phyloP scores from a whole-genome alignment of 2,329 filamentous ascomycete species.

The Exophiala mesophila region DNA sequence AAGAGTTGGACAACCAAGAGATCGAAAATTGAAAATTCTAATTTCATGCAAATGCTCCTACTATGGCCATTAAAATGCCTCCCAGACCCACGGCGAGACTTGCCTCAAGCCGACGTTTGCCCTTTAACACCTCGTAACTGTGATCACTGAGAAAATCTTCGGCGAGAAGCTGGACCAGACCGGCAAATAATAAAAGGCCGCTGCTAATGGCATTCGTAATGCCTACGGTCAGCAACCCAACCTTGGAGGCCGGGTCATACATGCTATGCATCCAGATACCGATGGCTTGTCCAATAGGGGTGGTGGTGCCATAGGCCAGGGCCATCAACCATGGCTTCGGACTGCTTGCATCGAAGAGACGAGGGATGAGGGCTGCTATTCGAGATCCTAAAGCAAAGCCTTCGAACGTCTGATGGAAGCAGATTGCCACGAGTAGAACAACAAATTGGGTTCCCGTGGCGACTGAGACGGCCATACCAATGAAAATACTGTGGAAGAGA shows the following conservation, averaged over 20 bases:
- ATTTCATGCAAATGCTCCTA: constrained; percentile 57
- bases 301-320: constrained; percentile 62
- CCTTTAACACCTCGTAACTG: constrained; percentile 57
- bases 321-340: constrained; percentile 65
- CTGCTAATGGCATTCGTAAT: constrained; percentile 82
- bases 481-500: constrained; percentile 79
- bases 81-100: constrained; percentile 58
- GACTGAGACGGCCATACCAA: constrained; percentile 80
- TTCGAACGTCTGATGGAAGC: constrained; percentile 84
- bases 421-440: constrained; percentile 73
- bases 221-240: constrained; percentile 73
- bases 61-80: constrained; percentile 59
- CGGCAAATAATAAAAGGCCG: constrained; percentile 73
- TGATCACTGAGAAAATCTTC: constrained; percentile 71
- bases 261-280: constrained; percentile 71
- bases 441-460: constrained; percentile 74
- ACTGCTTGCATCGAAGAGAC: constrained; percentile 54
- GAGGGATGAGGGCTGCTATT: constrained; percentile 68
- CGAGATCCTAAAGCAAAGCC: constrained; percentile 79
- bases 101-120: constrained; percentile 55
- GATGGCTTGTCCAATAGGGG: constrained; percentile 77
- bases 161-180: constrained; percentile 73
- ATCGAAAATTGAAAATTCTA: no score
- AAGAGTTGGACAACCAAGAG: no score
- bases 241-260: constrained; percentile 64